These are phyloP conservation scores for Lumnitzera littorea DNA, from an alignment of 345 rosid species.

Conservation along the genomic window DNA sequence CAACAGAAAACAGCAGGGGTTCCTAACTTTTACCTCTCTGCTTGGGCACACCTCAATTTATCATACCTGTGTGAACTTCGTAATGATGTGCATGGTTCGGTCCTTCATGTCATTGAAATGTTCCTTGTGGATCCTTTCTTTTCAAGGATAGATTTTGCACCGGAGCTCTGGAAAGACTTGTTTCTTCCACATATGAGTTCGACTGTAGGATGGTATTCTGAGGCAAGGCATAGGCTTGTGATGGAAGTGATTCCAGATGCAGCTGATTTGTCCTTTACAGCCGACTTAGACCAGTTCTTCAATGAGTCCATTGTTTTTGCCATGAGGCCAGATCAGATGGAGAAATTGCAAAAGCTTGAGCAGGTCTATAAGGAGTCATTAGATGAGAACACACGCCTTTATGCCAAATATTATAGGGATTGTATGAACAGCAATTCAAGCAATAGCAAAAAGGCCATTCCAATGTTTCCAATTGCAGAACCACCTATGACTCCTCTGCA, in stretches of 20 bases:
- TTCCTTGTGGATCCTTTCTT: conserved; percentile 60
- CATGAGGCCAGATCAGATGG: conserved; percentile 55
- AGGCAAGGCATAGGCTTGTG: conserved; percentile 48
- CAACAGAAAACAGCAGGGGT: conserved; percentile 59
- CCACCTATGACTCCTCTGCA: conserved; percentile 61
- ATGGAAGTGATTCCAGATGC: conserved; percentile 54
- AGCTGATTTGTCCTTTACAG: conserved; percentile 44
- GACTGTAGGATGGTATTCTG: conserved; percentile 59
- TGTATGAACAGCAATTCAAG: conserved; percentile 36
- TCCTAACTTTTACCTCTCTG: conserved; percentile 61
- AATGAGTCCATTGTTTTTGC: conserved; percentile 43
- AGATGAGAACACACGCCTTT: conserved; percentile 48
- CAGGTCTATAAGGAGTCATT: conserved; percentile 47
- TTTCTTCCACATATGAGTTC: conserved; percentile 63
- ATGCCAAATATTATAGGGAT: conserved; percentile 47
- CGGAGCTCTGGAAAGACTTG: conserved; percentile 55
- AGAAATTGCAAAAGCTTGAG: conserved; percentile 45
- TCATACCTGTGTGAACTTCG: conserved; percentile 53
- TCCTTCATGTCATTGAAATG: conserved; percentile 53
- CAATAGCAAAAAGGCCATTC: conserved; percentile 33
- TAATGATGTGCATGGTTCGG: conserved; percentile 24
- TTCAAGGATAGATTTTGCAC: conserved; percentile 55
- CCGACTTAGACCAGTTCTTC: conserved; percentile 50
- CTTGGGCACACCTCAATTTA: conserved; percentile 62
- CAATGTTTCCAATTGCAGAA: conserved; percentile 59